Base-by-base conservation (phyloP, 495 filamentous ascomycete species). In the Rhypophila decipiens region DNA sequence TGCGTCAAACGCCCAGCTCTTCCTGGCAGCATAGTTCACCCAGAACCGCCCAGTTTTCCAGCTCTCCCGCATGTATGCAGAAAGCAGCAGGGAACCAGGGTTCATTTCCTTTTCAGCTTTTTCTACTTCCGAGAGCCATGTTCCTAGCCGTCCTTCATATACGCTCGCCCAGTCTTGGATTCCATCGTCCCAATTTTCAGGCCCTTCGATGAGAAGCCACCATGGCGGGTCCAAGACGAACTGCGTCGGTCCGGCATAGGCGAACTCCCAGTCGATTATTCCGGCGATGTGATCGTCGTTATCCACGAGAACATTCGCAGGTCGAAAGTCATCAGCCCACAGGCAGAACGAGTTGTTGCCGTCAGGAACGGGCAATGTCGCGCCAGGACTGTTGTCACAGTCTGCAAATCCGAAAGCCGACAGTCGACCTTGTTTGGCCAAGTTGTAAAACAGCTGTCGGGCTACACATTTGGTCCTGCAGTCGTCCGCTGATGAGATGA, bases 191-290 rank as follows among this genome's bases (percentile, higher is more conserved):
- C 66, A 73, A 10, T 46, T 48, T 19, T 72, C 70, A 0, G 67
- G 65, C 13, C 21, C 17, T 11, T 64, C 47, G 3, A 73, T 44
- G 7, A 73, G 57, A 12, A 72, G 61, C 69, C 71, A 75, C 69
- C 67, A 71, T 3, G 68, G 65, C 17, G 66, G 61, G 42, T 63
- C 61, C 29, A 60, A 54, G 21, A 53, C 49, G 50, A 75, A 72
- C 42, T 71, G 59, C 13, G 59, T 51, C 12, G 64, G 69, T n/a
- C 58, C 68, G 18, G 53, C 59, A 42, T 72, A 73, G n/a, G 66
- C 50, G 44, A 70, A 73, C 51, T 70, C 67, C 64, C 68, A 71
- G 50, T 69, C 69, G 43, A 66, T 59, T 10, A 56, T 54, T 7
- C 49, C 56, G 34, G 56, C 29, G 5, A 59, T 22, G 13, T 24